Evolutionary conservation across 345 rosid species (phyloP).

Genomic region (Eucalyptus sp.): DNA sequence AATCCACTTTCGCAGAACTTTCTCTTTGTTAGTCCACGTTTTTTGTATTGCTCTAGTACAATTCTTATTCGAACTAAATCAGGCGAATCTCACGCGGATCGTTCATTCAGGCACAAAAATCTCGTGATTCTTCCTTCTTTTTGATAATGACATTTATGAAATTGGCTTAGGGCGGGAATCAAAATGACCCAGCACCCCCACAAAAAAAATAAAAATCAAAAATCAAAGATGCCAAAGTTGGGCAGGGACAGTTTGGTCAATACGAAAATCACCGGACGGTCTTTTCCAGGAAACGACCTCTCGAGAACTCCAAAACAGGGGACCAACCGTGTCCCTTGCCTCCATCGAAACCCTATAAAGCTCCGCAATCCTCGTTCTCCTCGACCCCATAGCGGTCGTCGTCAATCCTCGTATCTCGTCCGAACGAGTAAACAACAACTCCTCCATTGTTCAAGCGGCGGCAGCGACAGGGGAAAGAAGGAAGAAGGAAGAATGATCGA

Average conservation of each 20-base stretch:
- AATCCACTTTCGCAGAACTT: accelerated
- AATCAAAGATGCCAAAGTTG: not conserved
- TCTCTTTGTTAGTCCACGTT: accelerated
- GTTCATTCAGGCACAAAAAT: not conserved
- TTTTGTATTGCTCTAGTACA: accelerated
- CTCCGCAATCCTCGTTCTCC: not conserved
- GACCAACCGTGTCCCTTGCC: not conserved
- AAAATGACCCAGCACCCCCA: not conserved
- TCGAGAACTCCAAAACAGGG: not conserved
- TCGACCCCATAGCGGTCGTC: not conserved
- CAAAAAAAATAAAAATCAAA: accelerated
- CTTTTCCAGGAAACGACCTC: not conserved
- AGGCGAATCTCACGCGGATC: accelerated
- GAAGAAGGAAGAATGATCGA: not conserved
- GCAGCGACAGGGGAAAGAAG: not conserved
- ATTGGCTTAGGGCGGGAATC: not conserved
- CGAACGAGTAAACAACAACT: not conserved
- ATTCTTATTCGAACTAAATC: not conserved
- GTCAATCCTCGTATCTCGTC: not conserved
- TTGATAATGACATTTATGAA: not conserved
- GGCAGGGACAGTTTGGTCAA: not conserved
- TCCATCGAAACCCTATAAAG: not conserved
- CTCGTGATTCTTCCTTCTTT: not conserved
- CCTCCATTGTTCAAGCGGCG: too few relatives aligned
- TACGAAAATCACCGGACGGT: not conserved